phyloP scores from a whole-genome alignment of 2,329 filamentous ascomycete species.

The Aspergillus aculeatus region DNA sequence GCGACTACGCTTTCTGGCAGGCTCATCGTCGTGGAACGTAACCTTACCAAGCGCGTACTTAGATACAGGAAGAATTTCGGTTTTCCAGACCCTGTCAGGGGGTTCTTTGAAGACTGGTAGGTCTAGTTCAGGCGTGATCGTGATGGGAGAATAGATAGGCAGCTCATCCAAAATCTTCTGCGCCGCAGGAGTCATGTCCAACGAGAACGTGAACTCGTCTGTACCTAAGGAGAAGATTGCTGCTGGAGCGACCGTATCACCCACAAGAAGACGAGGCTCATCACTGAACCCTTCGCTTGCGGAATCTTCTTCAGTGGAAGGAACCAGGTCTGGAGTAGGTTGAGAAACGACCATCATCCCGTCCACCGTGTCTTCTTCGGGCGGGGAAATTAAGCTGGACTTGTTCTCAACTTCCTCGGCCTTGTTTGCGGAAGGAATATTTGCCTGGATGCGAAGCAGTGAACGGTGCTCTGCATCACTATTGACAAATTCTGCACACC shows the following conservation, averaged over 20 bases:
- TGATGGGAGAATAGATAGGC: conserved; percentile 69
- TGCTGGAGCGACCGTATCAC: conserved; percentile 59
- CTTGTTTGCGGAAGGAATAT: conserved; percentile 29
- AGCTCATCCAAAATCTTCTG: conserved; percentile 78
- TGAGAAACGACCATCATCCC: conserved; percentile 42
- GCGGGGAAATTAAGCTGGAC: conserved; percentile 30
- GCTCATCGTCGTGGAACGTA: conserved; percentile 63
- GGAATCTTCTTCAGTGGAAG: conserved; percentile 62
- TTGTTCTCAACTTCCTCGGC: conserved; percentile 26
- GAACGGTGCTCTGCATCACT: conserved; percentile 63
- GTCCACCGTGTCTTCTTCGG: conserved; percentile 36
- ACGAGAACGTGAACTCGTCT: conserved; percentile 76
- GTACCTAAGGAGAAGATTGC: conserved; percentile 80
- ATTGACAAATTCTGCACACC: conserved; percentile 79
- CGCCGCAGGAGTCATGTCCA: conserved; percentile 70
- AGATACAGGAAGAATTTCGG: conserved; percentile 76
- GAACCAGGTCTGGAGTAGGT: conserved; percentile 66
- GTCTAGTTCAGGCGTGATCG: conserved; percentile 57
- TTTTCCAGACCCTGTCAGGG: conserved; percentile 70
- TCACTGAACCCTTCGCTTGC: conserved; percentile 49
- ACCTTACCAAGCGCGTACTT: conserved; percentile 84
- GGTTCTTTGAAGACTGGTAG: conserved; percentile 58
- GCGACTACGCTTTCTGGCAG: conserved; percentile 74
- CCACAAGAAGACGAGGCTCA: conserved; percentile 45
- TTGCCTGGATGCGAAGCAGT: conserved; percentile 64